Evolutionary conservation across 331 rosid genomes (phyloP).

Genomic region (Acacia pycnantha): DNA sequence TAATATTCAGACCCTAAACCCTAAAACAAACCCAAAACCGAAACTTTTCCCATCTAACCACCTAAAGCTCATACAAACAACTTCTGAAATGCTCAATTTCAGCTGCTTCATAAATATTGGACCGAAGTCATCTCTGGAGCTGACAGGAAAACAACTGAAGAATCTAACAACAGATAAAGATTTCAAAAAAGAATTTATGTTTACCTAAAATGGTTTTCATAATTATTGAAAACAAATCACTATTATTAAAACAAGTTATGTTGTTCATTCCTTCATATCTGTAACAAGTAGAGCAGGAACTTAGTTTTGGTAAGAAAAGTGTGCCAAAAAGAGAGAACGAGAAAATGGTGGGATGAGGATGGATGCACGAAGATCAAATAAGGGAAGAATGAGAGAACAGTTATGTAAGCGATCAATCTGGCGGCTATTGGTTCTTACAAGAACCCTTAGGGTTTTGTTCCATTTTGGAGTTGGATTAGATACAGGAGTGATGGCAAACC

Average conservation of each 20-base stretch:
- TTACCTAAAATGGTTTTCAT: slow-evolving; percentile 18
- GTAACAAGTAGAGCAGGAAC: background rate
- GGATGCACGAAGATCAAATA: slow-evolving; percentile 20
- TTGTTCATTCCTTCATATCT: background rate
- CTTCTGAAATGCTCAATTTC: slow-evolving; percentile 23
- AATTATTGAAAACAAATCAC: slow-evolving; percentile 15
- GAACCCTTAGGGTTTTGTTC: slow-evolving; percentile 98
- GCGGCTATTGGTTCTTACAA: slow-evolving; percentile 80
- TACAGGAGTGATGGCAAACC: slow-evolving; percentile 31
- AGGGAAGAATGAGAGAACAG: slow-evolving; percentile 6
- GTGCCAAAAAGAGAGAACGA: background rate
- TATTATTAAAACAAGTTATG: slow-evolving; percentile 4
- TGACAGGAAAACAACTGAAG: slow-evolving; percentile 17
- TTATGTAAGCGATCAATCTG: slow-evolving; percentile 51
- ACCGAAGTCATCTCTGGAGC: slow-evolving; percentile 25
- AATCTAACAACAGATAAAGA: slow-evolving; percentile 14
- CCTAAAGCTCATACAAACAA: slow-evolving; percentile 43
- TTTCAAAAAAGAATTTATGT: background rate
- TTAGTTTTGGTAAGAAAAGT: background rate
- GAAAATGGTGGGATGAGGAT: background rate
- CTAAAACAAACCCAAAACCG: slow-evolving; percentile 23
- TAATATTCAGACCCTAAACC: slow-evolving; percentile 41
- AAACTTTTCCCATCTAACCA: slow-evolving; percentile 29
- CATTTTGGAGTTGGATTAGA: slow-evolving; percentile 53
- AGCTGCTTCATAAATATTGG: slow-evolving; percentile 30